Evolutionary conservation across 1,284 basidiomycete species (phyloP).

Genomic region (Phellopilus nigrolimitatus): DNA sequence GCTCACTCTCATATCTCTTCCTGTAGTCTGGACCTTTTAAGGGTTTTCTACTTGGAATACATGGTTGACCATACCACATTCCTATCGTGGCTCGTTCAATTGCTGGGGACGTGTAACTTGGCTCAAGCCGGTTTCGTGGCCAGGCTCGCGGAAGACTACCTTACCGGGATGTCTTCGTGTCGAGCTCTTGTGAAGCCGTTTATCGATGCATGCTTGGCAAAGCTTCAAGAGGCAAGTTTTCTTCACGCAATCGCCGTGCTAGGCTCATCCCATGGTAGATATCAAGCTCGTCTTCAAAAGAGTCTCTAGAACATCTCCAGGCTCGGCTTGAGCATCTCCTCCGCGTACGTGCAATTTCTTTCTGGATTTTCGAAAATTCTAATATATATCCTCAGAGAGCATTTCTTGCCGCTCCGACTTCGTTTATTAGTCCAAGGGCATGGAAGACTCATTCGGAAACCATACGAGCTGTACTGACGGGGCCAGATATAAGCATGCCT

Average conservation of each 20-base stretch:
- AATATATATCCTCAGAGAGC: constrained; percentile 41
- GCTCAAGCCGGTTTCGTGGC: constrained; percentile 83
- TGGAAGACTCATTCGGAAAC: constrained; percentile 49
- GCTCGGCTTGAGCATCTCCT: constrained; percentile 49
- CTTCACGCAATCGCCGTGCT: neutral
- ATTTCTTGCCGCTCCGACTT: constrained; percentile 62
- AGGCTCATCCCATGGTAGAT: constrained; percentile 38
- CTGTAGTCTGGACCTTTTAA: constrained; percentile 65
- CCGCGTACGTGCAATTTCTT: constrained; percentile 43
- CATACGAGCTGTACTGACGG: constrained; percentile 25
- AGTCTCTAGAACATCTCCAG: constrained; percentile 54
- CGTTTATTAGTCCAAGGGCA: constrained; percentile 67
- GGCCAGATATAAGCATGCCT: constrained; percentile 33
- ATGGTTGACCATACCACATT: constrained; percentile 81
- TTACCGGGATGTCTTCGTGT: constrained; percentile 65
- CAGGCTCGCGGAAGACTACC: constrained; percentile 74
- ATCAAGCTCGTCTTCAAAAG: constrained; percentile 43
- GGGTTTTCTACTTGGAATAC: constrained; percentile 74
- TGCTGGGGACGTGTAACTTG: constrained; percentile 71
- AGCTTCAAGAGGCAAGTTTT: constrained; percentile 60
- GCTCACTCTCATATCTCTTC: constrained; percentile 1
- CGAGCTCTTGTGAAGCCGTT: constrained; percentile 63
- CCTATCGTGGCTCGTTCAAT: constrained; percentile 80
- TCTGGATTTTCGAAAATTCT: neutral
- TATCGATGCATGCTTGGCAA: constrained; percentile 59